A percentile compares a stretch with the other conserved stretches of the same genome.
Evolutionary conservation across 176 grass and related monocot species (phyloP).

Genomic region (Lolium perenne): DNA sequence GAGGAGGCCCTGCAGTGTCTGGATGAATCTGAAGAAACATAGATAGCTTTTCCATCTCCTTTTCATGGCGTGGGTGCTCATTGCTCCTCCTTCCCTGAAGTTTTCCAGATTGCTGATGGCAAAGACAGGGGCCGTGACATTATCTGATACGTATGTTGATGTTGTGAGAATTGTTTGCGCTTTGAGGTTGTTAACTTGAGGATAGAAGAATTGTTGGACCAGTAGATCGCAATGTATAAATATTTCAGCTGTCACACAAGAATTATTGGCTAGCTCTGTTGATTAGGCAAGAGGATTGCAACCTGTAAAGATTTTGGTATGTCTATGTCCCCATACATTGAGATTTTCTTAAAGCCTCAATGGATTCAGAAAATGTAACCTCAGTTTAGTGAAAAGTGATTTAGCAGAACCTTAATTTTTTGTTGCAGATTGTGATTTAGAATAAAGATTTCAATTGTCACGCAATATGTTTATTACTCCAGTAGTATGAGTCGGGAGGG

Average conservation of each 20-base stretch:
- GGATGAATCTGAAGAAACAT: not conserved
- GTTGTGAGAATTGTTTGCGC: not conserved
- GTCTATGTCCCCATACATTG: not conserved
- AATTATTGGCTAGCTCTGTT: not conserved
- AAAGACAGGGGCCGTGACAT: not conserved
- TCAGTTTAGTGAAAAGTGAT: not conserved
- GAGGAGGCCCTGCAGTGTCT: not conserved
- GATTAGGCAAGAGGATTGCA: not conserved
- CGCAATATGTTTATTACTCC: not conserved
- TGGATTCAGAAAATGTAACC: not conserved
- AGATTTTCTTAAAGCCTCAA: not conserved
- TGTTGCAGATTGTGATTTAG: not conserved
- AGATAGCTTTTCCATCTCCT: not conserved
- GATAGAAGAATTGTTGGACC: not conserved
- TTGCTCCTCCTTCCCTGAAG: not conserved
- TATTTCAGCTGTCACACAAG: not conserved
- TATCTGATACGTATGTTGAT: constrained; percentile 15
- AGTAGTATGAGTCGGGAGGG: not conserved
- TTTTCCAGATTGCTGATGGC: not conserved
- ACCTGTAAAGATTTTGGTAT: not conserved
- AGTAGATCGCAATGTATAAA: constrained; percentile 17
- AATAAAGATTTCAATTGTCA: not conserved
- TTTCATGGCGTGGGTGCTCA: not conserved
- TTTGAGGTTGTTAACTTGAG: not conserved
- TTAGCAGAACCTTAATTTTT: not conserved